Evolutionary conservation across 257 asterid species (phyloP), one percentile per base, ranked within the genome.

Genomic region (Nicotiana noctiflora): DNA sequence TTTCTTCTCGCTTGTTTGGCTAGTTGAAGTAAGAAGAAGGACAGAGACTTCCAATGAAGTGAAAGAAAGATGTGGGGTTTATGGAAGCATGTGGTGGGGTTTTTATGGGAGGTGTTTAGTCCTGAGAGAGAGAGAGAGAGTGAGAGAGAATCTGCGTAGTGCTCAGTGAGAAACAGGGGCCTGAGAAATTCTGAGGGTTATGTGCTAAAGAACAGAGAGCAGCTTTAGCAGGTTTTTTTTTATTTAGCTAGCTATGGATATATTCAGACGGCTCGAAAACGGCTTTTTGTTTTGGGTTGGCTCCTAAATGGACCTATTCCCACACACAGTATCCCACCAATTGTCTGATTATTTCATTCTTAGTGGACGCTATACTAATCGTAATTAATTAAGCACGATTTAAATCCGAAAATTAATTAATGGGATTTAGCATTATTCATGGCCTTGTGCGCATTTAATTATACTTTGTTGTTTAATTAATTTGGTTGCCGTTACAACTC

Each of bases 251-350:
- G 59, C 64, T 85, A 65, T 55, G 78, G 19, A 74, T 49, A 76
- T 67, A 81, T 84, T 91, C 89, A 87, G 93, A 84, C 92, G 93
- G 93, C 94, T 91, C 86, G 89, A 86, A 88, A 83, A 76, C 89
- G 82, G 88, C 87, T 80, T 83, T 40, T 64, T 79, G 82, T 88
- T 77, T 79, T 17, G 85, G 86, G 88, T 86, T 86, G 89, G 87
- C 84, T 88, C 80, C 89, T 75, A 77, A 86, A 72, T 68, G 88
- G 85, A 11, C 57, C 77, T 40, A 44, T 77, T 61, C 70, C 68
- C 21, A 44, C 44, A 70, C 59, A 68, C 5, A 8, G 19, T 40
- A 11, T n/a, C 44, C 56, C 77, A 72, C 4, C n/a, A 70, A 21
- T 31, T 44, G 13, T 70, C 57, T 12, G 14, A 17, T 65, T 65